Base-by-base conservation (phyloP, 371 early-diverging fungal species). In the Syncephalastrum racemosum region DNA sequence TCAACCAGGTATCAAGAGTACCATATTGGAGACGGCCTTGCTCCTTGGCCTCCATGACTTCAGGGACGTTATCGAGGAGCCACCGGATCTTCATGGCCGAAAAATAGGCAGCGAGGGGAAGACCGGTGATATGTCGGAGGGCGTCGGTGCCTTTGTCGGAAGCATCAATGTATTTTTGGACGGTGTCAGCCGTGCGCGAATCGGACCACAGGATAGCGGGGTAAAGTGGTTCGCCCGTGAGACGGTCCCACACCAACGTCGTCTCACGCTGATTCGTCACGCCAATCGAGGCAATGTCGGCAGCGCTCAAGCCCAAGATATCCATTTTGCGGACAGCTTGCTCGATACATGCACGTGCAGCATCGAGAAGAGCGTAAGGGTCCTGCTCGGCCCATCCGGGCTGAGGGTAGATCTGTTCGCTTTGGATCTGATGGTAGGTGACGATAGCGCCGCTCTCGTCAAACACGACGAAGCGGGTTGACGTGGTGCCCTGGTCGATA, bases 191-290 rank as follows among this genome's bases (percentile, higher is more conserved):
- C 15, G 96, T 96, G 57, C 97, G 84, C 19, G 84, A 80, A 63
- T 97, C 97, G 53, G 85, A 87, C 97, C 97, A 97, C 39, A 97
- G 92, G 53, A 96, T 88, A 22, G 97, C 97, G 60, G 92, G 86
- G 62, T 88, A 83, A 22, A 97, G 77, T 0, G 92, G 90, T 59
- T 82, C 56, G 56, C 96, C 96, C 4, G 94, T 90, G 16, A 50
- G 60, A 23, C 62, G 71, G 75, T 95, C 94, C 94, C 95, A 97
- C 13, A 81, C 91, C 23, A 93, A 80, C 5, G 90, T 84, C 5
- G 97, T 95, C 68, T 97, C 97, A 62, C 97, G 84, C 71, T 97
- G 97, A 71, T 96, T 97, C 40, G 96, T 96, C 56, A 97, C 87
- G 16, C 97, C 97, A 39, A 96, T 67, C 71, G 82, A 73, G 67